These are phyloP conservation scores for Kuraishia capsulata DNA, from an alignment of 805 yeast species.

Conservation along the genomic window DNA sequence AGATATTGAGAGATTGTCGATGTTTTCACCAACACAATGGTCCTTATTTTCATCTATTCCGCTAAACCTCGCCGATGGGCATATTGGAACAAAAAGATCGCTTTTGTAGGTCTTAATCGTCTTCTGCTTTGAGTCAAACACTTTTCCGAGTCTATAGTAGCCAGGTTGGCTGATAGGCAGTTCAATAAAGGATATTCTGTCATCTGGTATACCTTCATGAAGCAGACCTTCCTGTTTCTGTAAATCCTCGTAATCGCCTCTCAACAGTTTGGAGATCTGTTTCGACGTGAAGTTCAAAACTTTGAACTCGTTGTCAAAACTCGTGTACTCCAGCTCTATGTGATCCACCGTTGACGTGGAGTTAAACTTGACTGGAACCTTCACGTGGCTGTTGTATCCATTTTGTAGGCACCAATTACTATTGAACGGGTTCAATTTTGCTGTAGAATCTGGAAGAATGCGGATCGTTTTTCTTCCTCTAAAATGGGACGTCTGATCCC, in stretches of 20 bases:
- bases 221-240: slow-evolving; percentile 2
- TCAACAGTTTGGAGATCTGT: slow-evolving; percentile 35
- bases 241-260: slow-evolving; percentile 14
- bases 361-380: slow-evolving; percentile 71
- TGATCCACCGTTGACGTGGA: slow-evolving; percentile 65
- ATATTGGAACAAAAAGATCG: slow-evolving; percentile 57
- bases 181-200: slow-evolving; percentile 47
- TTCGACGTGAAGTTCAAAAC: slow-evolving; percentile 45
- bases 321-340: slow-evolving; percentile 55
- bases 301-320: slow-evolving; percentile 40
- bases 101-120: slow-evolving; percentile 51
- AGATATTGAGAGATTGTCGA: slow-evolving; percentile 33
- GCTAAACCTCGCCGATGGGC: slow-evolving; percentile 64
- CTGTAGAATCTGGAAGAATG: slow-evolving; percentile 86
- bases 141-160: slow-evolving; percentile 58
- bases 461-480: slow-evolving; percentile 73
- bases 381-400: slow-evolving; percentile 19
- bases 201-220: slow-evolving; percentile 17
- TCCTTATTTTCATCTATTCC: slow-evolving; percentile 21
- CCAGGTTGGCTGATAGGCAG: slow-evolving; percentile 68
- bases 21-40: slow-evolving; percentile 58
- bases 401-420: slow-evolving; percentile 53
- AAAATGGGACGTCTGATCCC: slow-evolving; percentile 54
- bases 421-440: slow-evolving; percentile 67
- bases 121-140: slow-evolving; percentile 49